Evolutionary conservation across 345 rosid species (phyloP).

Genomic region (Arabidopsis suecica): DNA sequence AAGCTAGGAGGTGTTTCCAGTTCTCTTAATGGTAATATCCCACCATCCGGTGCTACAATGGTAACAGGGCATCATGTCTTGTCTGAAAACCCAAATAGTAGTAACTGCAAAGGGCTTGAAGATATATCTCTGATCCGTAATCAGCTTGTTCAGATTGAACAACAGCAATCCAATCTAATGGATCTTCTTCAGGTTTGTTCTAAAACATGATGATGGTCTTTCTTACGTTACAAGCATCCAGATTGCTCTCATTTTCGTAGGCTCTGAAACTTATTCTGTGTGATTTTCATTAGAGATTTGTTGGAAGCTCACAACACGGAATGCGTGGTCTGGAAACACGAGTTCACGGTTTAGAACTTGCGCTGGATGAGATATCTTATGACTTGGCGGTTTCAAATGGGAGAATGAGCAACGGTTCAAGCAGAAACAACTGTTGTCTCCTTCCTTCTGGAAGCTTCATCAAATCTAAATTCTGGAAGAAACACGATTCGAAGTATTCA

Average conservation of each 20-base stretch:
- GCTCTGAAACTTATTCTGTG: slow-evolving; percentile 10
- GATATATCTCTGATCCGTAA: slow-evolving; percentile 75
- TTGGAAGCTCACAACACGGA: slow-evolving; percentile 82
- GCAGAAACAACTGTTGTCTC: slow-evolving; percentile 68
- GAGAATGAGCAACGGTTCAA: slow-evolving; percentile 63
- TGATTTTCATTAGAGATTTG: slow-evolving; percentile 64
- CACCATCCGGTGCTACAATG: slow-evolving; percentile 47
- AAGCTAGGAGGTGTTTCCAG: slow-evolving; percentile 58
- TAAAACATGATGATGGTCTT: slow-evolving; percentile 11
- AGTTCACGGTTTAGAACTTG: slow-evolving; percentile 85
- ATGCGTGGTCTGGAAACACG: slow-evolving; percentile 84
- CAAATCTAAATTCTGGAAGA: slow-evolving; percentile 82
- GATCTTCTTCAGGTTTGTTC: slow-evolving; percentile 90
- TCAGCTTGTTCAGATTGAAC: slow-evolving; percentile 92
- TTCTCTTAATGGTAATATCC: slow-evolving; percentile 67
- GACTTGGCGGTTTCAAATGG: slow-evolving; percentile 81
- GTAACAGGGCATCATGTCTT: slow-evolving; percentile 49
- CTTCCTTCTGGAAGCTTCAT: slow-evolving; percentile 72
- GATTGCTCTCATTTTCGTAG: neutral
- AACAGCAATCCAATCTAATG: slow-evolving; percentile 84
- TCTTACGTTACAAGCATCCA: neutral
- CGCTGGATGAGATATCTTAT: slow-evolving; percentile 91
- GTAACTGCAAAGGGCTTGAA: slow-evolving; percentile 70
- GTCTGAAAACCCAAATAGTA: slow-evolving; percentile 57
- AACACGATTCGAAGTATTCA: slow-evolving; percentile 52